Percentiles rank a stretch among this genome's conserved stretches.
These are phyloP conservation scores for Hypseocharis bilobata DNA, from an alignment of 441 rosid species.

Conservation along the genomic window DNA sequence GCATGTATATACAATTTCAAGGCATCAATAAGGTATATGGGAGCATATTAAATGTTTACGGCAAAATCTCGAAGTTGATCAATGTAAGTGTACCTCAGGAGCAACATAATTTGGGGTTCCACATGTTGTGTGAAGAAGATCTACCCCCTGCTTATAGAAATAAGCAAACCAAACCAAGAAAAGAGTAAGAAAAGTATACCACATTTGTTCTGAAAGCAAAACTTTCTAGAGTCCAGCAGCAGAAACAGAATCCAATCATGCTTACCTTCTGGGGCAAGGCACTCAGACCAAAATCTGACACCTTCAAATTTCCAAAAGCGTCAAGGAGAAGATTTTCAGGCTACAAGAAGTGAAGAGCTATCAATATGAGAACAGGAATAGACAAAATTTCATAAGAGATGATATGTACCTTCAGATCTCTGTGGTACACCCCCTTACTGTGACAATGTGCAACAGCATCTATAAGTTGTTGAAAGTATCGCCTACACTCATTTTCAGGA, in stretches of 20 bases:
- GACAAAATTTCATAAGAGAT: not conserved
- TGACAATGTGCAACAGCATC: constrained; percentile 85
- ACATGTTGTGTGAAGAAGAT: constrained; percentile 76
- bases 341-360: constrained; percentile 30
- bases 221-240: not conserved
- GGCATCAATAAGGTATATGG: constrained; percentile 10
- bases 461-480: constrained; percentile 85
- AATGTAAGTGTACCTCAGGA: constrained; percentile 55
- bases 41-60: constrained; percentile 8
- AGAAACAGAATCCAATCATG: constrained; percentile 8
- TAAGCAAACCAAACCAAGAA: constrained; percentile 17
- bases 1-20: not conserved
- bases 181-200: not conserved
- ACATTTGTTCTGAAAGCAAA: not conserved
- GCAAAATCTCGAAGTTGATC: constrained; percentile 12
- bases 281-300: constrained; percentile 91
- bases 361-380: constrained; percentile 20
- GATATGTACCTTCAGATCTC: constrained; percentile 69
- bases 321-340: constrained; percentile 94
- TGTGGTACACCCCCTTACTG: constrained; percentile 79
- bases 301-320: constrained; percentile 60
- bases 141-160: constrained; percentile 46
- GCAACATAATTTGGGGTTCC: constrained; percentile 97
- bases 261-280: constrained; percentile 78
- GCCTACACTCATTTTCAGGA: constrained; percentile 58